Base-by-base conservation (phyloP, 1,139 yeast genomes). In the Magnusiomyces ingens region DNA sequence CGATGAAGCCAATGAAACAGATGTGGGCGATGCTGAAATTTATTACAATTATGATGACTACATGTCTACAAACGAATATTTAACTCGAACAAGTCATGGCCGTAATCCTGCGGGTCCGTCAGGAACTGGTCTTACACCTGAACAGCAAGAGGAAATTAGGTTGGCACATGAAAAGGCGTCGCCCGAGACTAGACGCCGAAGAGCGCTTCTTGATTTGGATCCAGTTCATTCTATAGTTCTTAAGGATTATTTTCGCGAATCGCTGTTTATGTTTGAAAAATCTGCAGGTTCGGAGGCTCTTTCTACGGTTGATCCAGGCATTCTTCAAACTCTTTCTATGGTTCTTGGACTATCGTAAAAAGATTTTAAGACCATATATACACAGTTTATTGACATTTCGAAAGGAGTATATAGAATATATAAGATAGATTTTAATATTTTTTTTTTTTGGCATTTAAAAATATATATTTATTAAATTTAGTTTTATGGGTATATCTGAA, bases 1-100 rank as follows among this genome's bases (percentile, higher is more conserved):
- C 52, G 96, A 89, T 62, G 96, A 89, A 64, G 75, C 85, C 12
- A 58, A 58, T 17, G 81, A 84, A 54, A 95, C 87, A 60, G 68
- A 74, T 6, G 69, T 63, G 13, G 71, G 72, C 3, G 70, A 67
- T 44, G 60, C 68, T 10, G 62, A 63, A 17, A 57, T 60, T 1
- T 67, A 67, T 52, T 62, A 66, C 52, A 52, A 59, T 1, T 51
- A 55, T 3, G 65, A 62, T 22, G 67, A 64, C 46, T 63, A 66
- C 22, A 63, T 62, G 3, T 64, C 62, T n/a, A 59, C 59, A 2
- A 59, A 60, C 21, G 66, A 62, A 53, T 43, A 58, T 29, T 42
- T 64, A 55, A 55, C 58, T 40, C 55, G 50, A 10, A 46, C 52
- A 40, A 48, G 45, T 32, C 44, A 15, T 19, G 49, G 29, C 45